phyloP scores from a whole-genome alignment of 192 early-diverging fungal genomes.

The Cetraspora pellucida region DNA sequence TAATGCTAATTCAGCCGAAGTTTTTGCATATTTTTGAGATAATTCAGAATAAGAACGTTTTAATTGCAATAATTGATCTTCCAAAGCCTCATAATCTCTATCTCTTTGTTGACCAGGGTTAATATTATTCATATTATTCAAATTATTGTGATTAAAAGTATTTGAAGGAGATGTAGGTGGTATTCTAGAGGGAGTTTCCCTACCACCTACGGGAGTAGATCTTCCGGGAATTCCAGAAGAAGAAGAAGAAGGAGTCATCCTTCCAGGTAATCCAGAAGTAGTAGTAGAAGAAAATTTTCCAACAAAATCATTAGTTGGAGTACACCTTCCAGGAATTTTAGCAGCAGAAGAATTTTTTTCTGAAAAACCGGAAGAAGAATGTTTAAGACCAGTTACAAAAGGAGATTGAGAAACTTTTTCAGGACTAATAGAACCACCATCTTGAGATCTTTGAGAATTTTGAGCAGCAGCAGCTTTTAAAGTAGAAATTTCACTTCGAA shows the following conservation, averaged over 20 bases:
- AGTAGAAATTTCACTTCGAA: conserved; percentile 57
- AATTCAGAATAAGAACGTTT: conserved; percentile 9
- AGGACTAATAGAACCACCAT: background rate
- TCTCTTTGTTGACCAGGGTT: conserved; percentile 15
- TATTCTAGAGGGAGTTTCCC: background rate
- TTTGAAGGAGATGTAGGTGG: background rate
- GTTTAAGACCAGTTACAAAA: background rate
- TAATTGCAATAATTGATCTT: conserved; percentile 52
- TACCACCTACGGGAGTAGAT: conserved; percentile 13
- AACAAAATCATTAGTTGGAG: background rate
- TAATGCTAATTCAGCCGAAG: conserved; percentile 5
- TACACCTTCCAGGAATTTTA: background rate
- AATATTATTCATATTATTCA: background rate
- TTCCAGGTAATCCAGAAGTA: background rate
- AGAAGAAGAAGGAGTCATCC: background rate
- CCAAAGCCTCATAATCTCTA: conserved; percentile 39
- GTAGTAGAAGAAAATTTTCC: background rate
- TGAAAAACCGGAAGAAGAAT: background rate
- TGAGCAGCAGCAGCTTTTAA: conserved; percentile 37
- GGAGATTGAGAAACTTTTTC: background rate
- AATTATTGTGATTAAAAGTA: conserved; percentile 33
- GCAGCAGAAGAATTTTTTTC: background rate
- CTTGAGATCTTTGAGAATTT: background rate
- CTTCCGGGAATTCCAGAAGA: conserved; percentile 8
- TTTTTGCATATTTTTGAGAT: conserved; percentile 17